These are phyloP conservation scores for Isatis tinctoria DNA, from an alignment of 345 rosid genomes.

Conservation along the genomic window DNA sequence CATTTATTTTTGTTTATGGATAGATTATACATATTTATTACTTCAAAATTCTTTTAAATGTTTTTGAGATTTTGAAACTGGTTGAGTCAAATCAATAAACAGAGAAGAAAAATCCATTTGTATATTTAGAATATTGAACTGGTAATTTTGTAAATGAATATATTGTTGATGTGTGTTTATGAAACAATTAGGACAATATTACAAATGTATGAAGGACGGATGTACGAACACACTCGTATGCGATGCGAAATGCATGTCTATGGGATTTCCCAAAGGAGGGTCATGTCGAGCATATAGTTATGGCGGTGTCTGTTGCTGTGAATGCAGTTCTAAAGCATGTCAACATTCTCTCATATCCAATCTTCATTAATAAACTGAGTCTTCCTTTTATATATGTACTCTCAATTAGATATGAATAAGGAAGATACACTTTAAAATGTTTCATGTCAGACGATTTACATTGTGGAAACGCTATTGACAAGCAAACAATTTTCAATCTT, in stretches of 20 bases:
- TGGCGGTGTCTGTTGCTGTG: conserved; percentile 16
- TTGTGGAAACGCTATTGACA: background rate
- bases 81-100: background rate
- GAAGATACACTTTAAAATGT: background rate
- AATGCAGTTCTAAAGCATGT: conserved; percentile 2
- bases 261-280: conserved; percentile 17
- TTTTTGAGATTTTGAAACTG: background rate
- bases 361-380: background rate
- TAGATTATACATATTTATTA: too few species aligned
- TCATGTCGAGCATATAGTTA: background rate
- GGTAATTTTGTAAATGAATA: background rate
- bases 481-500: too few species aligned
- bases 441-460: too few species aligned
- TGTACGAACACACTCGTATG: background rate
- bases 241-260: background rate
- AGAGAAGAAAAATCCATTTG: background rate
- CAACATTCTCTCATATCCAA: background rate
- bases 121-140: background rate
- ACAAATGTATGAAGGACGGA: background rate
- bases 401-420: background rate
- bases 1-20: background rate
- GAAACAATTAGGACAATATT: conserved; percentile 9
- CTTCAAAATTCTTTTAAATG: too few species aligned
- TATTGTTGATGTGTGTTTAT: background rate
- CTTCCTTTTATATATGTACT: background rate